These are phyloP conservation scores for Trapa bicornis DNA, from an alignment of 345 rosid species.

Conservation along the genomic window DNA sequence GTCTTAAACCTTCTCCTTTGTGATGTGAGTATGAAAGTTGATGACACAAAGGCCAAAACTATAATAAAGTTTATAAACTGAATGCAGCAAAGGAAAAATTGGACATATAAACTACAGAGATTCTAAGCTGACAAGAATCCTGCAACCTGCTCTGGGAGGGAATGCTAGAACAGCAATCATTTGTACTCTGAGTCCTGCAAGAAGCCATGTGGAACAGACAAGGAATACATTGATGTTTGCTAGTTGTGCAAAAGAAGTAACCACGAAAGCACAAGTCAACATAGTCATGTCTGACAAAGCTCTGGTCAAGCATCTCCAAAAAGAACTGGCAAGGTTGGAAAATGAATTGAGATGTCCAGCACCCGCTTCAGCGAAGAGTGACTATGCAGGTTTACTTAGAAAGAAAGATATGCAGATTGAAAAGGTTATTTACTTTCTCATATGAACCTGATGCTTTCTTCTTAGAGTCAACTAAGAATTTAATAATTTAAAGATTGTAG, in stretches of 20 bases:
- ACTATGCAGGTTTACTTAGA: slow-evolving; percentile 51
- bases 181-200: slow-evolving; percentile 94
- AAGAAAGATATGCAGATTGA: slow-evolving; percentile 88
- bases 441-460: not conserved
- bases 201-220: slow-evolving; percentile 95
- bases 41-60: not conserved
- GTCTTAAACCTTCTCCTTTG: not conserved
- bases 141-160: slow-evolving; percentile 95
- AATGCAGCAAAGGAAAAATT: slow-evolving; percentile 73
- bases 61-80: slow-evolving; percentile 5
- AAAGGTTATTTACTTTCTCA: slow-evolving; percentile 38
- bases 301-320: slow-evolving; percentile 87
- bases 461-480: not conserved
- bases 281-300: slow-evolving; percentile 99
- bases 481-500: not conserved
- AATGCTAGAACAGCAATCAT: slow-evolving; percentile 94
- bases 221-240: slow-evolving; percentile 96
- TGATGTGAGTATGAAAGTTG: not conserved
- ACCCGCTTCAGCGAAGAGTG: slow-evolving; percentile 42
- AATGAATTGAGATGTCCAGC: slow-evolving; percentile 68
- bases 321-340: slow-evolving; percentile 85
- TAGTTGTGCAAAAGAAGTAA: slow-evolving; percentile 93
- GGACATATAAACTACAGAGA: slow-evolving; percentile 97
- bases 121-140: slow-evolving; percentile 82
- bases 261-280: slow-evolving; percentile 92